Conservation (phyloP, 371 early-diverging fungal species). For the Actinomucor elegans region DNA sequence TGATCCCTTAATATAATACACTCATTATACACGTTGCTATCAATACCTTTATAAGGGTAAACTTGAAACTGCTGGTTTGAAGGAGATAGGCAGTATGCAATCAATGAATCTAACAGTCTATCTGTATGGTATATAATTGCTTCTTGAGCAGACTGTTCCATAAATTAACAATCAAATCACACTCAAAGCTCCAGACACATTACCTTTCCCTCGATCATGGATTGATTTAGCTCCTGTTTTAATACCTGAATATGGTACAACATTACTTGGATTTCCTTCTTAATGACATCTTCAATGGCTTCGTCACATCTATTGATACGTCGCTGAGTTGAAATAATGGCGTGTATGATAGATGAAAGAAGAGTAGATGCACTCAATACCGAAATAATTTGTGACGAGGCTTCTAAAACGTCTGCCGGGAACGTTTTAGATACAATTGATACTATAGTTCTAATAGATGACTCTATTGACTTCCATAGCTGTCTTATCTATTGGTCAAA, state of each 20-base stretch:
- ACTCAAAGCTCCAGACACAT: too few relatives aligned
- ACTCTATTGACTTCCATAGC: constrained; percentile 13
- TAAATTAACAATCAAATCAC: too few relatives aligned
- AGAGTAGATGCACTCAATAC: constrained; percentile 15
- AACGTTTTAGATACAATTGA: background rate
- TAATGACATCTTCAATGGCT: constrained; percentile 16
- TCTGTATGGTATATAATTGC: constrained; percentile 16
- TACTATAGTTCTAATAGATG: constrained; percentile 11
- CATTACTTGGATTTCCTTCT: constrained; percentile 15
- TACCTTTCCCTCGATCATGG: background rate
- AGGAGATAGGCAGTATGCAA: constrained; percentile 10
- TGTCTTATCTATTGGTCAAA: constrained; percentile 13
- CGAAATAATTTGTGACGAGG: constrained; percentile 9
- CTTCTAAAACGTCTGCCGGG: constrained; percentile 1
- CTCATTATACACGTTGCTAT: too few relatives aligned
- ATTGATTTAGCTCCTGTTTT: constrained; percentile 8
- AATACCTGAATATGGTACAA: constrained; percentile 18
- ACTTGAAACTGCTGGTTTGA: constrained; percentile 3
- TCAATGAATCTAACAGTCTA: constrained; percentile 9
- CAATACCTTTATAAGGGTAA: constrained; percentile 21
- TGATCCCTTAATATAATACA: too few relatives aligned
- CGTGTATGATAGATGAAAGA: constrained; percentile 12
- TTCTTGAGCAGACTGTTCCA: constrained; percentile 14
- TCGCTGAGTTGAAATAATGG: constrained; percentile 11
- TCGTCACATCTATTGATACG: constrained; percentile 10